Evolutionary conservation across 2,329 filamentous ascomycete genomes (phyloP).

Genomic region (Xylaria sp.): DNA sequence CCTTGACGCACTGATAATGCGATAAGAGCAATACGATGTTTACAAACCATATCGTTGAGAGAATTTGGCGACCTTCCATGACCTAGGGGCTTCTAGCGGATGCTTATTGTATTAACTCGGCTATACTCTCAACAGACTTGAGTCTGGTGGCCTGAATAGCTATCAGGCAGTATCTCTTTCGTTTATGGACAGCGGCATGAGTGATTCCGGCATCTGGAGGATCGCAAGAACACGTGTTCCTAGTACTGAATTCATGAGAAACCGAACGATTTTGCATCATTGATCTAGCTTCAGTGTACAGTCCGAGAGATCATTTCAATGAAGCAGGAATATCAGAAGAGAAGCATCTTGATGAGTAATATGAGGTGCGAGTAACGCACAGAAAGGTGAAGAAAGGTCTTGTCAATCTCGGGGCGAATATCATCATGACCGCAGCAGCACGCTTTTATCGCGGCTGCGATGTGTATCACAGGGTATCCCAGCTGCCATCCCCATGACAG

Average conservation of each 20-base stretch:
- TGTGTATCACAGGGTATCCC: neutral
- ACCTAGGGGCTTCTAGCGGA: neutral
- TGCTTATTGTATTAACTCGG: neutral
- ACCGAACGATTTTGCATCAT: neutral
- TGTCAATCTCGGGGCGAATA: neutral
- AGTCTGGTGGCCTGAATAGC: neutral
- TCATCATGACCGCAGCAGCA: neutral
- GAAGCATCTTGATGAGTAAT: neutral
- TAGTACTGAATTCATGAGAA: neutral
- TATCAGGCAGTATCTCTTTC: neutral
- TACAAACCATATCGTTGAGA: neutral
- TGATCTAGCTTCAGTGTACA: no score
- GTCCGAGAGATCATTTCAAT: neutral
- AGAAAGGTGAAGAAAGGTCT: neutral
- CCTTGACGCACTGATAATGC: neutral
- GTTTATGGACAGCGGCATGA: neutral
- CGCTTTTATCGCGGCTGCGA: neutral
- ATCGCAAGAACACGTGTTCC: neutral
- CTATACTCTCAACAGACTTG: neutral
- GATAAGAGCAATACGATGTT: neutral
- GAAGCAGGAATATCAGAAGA: neutral
- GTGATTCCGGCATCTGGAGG: neutral
- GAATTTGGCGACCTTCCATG: neutral
- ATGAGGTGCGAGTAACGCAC: neutral
- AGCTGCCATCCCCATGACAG: neutral